These are phyloP conservation scores for Capsicum chinense DNA, from an alignment of 257 asterid species.

Conservation along the genomic window DNA sequence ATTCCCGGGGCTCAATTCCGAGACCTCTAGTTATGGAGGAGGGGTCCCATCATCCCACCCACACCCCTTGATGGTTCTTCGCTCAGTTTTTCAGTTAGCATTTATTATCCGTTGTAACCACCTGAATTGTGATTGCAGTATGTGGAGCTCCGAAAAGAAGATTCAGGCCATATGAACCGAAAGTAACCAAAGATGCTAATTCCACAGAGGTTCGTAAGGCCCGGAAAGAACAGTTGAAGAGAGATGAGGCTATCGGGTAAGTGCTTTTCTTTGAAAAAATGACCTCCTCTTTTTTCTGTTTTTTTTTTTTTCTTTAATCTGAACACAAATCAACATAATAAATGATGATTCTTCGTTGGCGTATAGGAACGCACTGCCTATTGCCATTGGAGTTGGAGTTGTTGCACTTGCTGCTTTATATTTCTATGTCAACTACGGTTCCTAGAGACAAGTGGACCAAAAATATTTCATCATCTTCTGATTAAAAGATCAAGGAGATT, in stretches of 20 bases:
- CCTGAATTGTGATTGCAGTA: conserved; percentile 47
- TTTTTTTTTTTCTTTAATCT: not conserved
- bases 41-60: not conserved
- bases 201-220: conserved; percentile 67
- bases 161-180: conserved; percentile 67
- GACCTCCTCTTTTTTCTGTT: not conserved
- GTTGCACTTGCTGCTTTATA: conserved; percentile 69
- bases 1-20: not conserved
- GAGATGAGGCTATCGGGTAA: conserved; percentile 82
- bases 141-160: conserved; percentile 98
- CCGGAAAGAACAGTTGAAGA: conserved; percentile 75
- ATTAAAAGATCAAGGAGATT: conserved; percentile 15
- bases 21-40: not conserved
- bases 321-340: not conserved
- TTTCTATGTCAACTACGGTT: conserved; percentile 69
- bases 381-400: conserved; percentile 79
- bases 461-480: conserved; percentile 26
- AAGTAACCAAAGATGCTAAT: conserved; percentile 75
- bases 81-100: not conserved
- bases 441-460: conserved; percentile 30
- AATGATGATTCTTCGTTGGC: conserved; percentile 17
- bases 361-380: conserved; percentile 78
- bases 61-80: not conserved
- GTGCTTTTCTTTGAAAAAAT: not conserved
- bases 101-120: not conserved